A percentile compares a stretch with the other conserved stretches of the same genome.
These are phyloP conservation scores for Alternaria sp. DNA, from an alignment of 2,329 filamentous ascomycete genomes.

Conservation along the genomic window DNA sequence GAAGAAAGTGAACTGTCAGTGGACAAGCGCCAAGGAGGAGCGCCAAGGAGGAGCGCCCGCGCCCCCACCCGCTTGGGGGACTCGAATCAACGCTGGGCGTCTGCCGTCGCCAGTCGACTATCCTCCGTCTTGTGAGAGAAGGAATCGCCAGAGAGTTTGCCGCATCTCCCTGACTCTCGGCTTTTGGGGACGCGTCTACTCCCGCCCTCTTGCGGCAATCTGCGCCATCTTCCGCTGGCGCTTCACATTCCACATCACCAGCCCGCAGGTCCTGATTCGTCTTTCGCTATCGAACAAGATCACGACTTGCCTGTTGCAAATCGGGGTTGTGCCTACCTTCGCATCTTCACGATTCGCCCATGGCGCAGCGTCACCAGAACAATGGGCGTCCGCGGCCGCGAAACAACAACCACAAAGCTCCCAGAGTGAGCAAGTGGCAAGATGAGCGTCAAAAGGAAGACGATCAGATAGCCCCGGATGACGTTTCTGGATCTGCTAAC, in stretches of 20 bases:
- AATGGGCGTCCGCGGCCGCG: not conserved
- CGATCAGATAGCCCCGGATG: conserved; percentile 21
- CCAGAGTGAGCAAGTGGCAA: conserved; percentile 5
- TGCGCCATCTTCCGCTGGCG: not conserved
- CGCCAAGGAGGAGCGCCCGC: not conserved
- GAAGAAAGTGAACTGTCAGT: not conserved
- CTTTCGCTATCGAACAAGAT: not conserved
- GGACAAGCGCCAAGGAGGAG: conserved; percentile 6
- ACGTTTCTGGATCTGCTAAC: conserved; percentile 9
- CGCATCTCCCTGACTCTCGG: not conserved
- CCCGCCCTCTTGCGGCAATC: not conserved
- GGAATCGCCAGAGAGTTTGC: not conserved
- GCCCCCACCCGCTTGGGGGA: conserved; percentile 1
- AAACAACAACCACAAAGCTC: not conserved
- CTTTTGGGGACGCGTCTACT: not conserved
- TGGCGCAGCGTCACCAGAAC: conserved; percentile 6
- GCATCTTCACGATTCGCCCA: not conserved
- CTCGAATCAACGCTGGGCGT: conserved; percentile 1
- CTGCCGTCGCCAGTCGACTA: not conserved
- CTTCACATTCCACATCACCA: not conserved
- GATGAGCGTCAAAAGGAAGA: conserved; percentile 15
- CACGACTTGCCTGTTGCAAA: not conserved
- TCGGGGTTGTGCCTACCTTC: not conserved
- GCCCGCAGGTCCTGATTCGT: not conserved
- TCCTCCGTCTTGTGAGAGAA: not conserved